These are phyloP conservation scores for Coccinonectria pachysandricola DNA, from an alignment of 2,329 filamentous ascomycete species.

Conservation along the genomic window DNA sequence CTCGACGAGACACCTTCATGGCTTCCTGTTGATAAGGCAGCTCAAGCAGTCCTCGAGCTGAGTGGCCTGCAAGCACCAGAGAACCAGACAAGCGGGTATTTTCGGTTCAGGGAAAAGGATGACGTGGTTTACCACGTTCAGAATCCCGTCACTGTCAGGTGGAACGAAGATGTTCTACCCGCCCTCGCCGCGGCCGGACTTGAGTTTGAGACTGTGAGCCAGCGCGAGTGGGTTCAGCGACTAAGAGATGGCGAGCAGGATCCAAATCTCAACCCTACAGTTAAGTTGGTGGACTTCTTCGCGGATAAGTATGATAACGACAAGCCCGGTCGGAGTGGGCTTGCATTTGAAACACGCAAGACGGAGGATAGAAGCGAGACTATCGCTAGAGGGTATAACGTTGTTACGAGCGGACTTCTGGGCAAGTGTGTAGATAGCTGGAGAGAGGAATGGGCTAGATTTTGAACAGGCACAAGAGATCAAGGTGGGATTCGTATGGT, in stretches of 20 bases:
- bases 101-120: constrained; percentile 6
- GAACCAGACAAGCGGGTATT: constrained; percentile 4
- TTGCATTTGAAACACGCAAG: constrained; percentile 27
- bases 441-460: constrained; percentile 2
- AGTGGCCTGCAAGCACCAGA: constrained; percentile 9
- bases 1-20: constrained; percentile 29
- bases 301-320: constrained; percentile 39
- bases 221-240: constrained; percentile 33
- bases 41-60: constrained; percentile 25
- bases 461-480: too few relatives aligned
- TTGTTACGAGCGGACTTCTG: constrained; percentile 29
- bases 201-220: constrained; percentile 31
- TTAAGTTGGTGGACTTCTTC: constrained; percentile 43
- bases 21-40: constrained; percentile 29
- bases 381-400: constrained; percentile 24
- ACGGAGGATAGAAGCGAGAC: constrained; percentile 22
- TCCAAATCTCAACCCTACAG: constrained; percentile 36
- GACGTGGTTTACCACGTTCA: constrained; percentile 39
- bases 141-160: constrained; percentile 38
- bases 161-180: constrained; percentile 43
- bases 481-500: too few relatives aligned
- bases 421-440: constrained; percentile 15
- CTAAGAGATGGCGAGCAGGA: constrained; percentile 37
- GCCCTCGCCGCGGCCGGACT: constrained; percentile 35
- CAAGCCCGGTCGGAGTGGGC: constrained; percentile 23